Evolutionary conservation across 2,329 filamentous ascomycete genomes (phyloP), one percentile per base, ranked within the genome.

Genomic region (Fusarium zealandicum): DNA sequence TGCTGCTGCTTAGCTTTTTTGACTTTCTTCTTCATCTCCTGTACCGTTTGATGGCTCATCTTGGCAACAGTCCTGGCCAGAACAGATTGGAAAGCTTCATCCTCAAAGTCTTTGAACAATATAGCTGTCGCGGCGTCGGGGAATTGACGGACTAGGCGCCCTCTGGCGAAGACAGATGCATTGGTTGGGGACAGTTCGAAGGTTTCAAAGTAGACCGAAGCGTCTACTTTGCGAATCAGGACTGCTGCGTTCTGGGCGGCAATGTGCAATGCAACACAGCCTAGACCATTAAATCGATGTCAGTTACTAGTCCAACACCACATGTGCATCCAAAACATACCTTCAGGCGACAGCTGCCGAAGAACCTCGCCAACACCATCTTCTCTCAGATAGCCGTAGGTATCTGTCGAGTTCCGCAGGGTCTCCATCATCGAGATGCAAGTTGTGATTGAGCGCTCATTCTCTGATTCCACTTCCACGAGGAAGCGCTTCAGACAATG

Each of bases 1-100:
- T 73, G 64, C 0, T 54, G 4, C 1, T 69, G 37, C 0, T 66
- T 43, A 1, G 75, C 76, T 48, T 84, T 85, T 3, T 11, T 11
- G 57, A 69, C 53, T 5, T 40, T 62, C 0, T 55, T 46, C 1
- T 55, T 53, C 20, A 54, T 69, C 7, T 61, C 68, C 1, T 51
- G 13, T 0, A 64, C 64, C 0, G 22, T 6, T 18, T 75, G 70
- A 2, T 33, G 25, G 35, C 69, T 71, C 71, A 75, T 70, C 18
- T 61, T 72, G 4, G 61, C 59, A 3, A 75, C 12, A 0, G 67
- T 69, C 2, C 63, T 56, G 2, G 62, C 51, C 0, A 73, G 5
- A 1, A 57, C 51, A 9, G 54, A 13, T n/a, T 58, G 56, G n/a
- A 74, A 71, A 0, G 35, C 53, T 1, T 38, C 1, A 0, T 68